Percentiles rank a stretch among this genome's conserved stretches.
These are phyloP conservation scores for Syzygium jambos DNA, from an alignment of 345 rosid species.

Conservation along the genomic window DNA sequence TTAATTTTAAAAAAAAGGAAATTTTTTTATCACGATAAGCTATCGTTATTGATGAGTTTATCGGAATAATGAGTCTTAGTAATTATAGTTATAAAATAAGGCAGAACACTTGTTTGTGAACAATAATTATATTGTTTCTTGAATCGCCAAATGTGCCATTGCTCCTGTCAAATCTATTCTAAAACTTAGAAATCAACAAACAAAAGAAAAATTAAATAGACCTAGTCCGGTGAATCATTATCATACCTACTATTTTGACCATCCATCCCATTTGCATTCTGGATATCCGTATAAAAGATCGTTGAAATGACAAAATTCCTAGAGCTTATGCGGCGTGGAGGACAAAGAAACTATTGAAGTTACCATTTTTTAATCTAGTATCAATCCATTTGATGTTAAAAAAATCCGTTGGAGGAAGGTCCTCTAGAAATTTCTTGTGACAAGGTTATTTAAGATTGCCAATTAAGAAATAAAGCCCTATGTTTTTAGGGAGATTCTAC, in stretches of 20 bases:
- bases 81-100: neutral
- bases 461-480: neutral
- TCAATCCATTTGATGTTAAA: neutral
- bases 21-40: too few relatives aligned
- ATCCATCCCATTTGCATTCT: neutral
- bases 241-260: neutral
- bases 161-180: neutral
- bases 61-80: neutral
- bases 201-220: neutral
- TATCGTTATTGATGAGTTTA: too few relatives aligned
- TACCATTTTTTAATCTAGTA: neutral
- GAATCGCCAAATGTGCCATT: neutral
- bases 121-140: neutral
- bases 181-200: neutral
- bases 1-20: too few relatives aligned
- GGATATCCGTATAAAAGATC: neutral
- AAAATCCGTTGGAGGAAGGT: neutral
- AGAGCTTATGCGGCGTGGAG: neutral
- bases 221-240: neutral
- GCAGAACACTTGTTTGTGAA: neutral
- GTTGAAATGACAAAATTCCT: neutral
- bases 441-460: neutral
- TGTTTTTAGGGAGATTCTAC: neutral
- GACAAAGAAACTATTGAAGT: neutral
- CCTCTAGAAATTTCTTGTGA: neutral